Percentiles rank a stretch among this genome's conserved stretches.
Evolutionary conservation across 2,329 filamentous ascomycete species (phyloP).

Genomic region (Zelopaecilomyces penicillatus): DNA sequence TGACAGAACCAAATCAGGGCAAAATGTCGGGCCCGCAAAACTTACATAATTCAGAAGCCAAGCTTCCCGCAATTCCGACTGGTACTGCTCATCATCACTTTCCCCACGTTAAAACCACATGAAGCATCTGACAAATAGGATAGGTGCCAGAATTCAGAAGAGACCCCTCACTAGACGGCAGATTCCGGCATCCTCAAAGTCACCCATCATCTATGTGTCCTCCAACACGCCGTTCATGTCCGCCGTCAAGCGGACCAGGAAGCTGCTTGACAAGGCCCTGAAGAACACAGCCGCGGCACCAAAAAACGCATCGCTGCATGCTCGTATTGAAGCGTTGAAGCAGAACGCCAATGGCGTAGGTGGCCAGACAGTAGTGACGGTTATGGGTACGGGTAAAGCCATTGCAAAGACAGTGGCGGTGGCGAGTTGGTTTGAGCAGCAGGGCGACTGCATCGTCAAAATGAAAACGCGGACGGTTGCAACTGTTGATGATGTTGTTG

Average conservation of each 20-base stretch:
- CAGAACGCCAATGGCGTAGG: constrained; percentile 20
- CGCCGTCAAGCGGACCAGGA: constrained; percentile 55
- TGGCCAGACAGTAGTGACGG: constrained; percentile 36
- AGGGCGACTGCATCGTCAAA: constrained; percentile 49
- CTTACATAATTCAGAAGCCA: too few relatives aligned
- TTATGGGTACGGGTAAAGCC: constrained; percentile 59
- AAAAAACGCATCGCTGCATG: constrained; percentile 35
- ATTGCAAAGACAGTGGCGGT: constrained; percentile 55
- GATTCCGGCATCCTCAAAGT: constrained; percentile 33
- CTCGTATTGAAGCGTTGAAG: constrained; percentile 37
- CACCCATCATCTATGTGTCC: constrained; percentile 54
- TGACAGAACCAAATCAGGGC: too few relatives aligned
- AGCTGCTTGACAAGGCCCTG: constrained; percentile 49
- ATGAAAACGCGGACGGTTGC: constrained; percentile 54
- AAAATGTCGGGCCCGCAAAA: too few relatives aligned
- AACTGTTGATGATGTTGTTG: constrained; percentile 59
- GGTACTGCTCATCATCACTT: too few relatives aligned
- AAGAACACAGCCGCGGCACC: constrained; percentile 36
- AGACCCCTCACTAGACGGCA: constrained; percentile 36
- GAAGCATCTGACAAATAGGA: too few relatives aligned
- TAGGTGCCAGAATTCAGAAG: constrained; percentile 42
- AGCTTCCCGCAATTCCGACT: too few relatives aligned
- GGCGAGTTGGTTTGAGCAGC: constrained; percentile 56
- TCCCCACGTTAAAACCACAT: too few relatives aligned
- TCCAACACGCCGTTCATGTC: constrained; percentile 59